Base-by-base conservation (phyloP, 164 flowering plant species). In the Tinospora cordifolia region DNA sequence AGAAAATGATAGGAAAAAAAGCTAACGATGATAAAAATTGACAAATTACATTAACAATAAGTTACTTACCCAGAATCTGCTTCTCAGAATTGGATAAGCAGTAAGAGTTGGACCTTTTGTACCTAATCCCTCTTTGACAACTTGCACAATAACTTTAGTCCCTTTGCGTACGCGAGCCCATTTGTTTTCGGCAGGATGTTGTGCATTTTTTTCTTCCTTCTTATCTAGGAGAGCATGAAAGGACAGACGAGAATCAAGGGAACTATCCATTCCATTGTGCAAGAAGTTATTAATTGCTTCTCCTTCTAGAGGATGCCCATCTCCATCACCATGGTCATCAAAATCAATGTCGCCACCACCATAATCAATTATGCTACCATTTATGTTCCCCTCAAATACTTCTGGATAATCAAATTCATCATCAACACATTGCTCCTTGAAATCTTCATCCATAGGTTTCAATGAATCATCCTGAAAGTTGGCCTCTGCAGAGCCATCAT, bases 111-210 rank as follows among this genome's bases (percentile, higher is more conserved):
- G 98, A 76, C 92, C 90, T 81, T 93, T 93, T n/a, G 93, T 83
- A 65, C 98, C 98, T 73, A 93, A 80, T 62, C 96, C 98, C 83
- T 93, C 97, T 79, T 93, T 93, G 51, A 86, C 90, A 81, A 93
- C 98, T 84, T 93, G 98, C 1, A 93, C 98, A 75, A 93, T 76
- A 63, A 91, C 83, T 78, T 88, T 93, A 67, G 98, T 90, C 58
- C 98, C 96, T 78, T 84, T 84, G 39, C 81, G 83, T 74, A 93
- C 91, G 69, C 75, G 83, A 64, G 72, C 71, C 98, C 97, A 93
- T 79, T 82, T 88, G 66, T 79, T 83, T 22, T 66, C 80, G 75
- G 46, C 66, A 21, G 62, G 63, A 21, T n/a, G 58, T 26, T n/a
- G 58, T 26, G 67, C 46, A 65, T 69, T 67, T 39, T 25, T 63